Base-by-base conservation (phyloP, 768 basidiomycete genomes). In the Leccinum boreale region DNA sequence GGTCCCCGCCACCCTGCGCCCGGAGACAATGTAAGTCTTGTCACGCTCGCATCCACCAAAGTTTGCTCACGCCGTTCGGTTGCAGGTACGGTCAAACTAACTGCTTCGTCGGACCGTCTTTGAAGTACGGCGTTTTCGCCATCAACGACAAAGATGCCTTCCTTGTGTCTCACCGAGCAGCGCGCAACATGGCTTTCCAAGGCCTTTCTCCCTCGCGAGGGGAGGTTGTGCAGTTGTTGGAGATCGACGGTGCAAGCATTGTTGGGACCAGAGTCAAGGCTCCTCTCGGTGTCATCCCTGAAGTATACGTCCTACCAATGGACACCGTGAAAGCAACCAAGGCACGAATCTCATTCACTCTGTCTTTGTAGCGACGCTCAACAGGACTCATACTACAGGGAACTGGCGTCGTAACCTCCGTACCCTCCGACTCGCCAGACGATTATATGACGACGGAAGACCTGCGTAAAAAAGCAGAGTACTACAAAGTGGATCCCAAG, bases 271-370 rank as follows among this genome's bases (percentile, higher is more conserved):
- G 85, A 67, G 86, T 98, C 73, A 87, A 86, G 60, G 95, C 96
- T 1, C 94, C 96, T 1, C 86, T 91, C 61, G 83, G 86, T 23
- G 65, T 94, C 52, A 82, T 87, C 70, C 84, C 90, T 0, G 87
- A 96, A 73, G 91, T 98, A 26, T 94, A 94, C 67, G 92, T 99
- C 48, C 75, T 99, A 57, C 97, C 97, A n/a, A 99, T 99, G 97
- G 97, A 99, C 63, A 91, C 88, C 63, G 94, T 98, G 53, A 81
- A 96, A 49, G 84, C 94, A n/a, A 95, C 92, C 60, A 98, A 98
- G 80, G 90, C 83, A 53, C 19, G 77, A 58, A 19, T 12, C 33
- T 8, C 49, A 15, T 17, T 21, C 10, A 15, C 47, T 53, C 7
- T 3, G n/a, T 24, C 21, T 33, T 29, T 11, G 19, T 28, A 26